phyloP scores from a whole-genome alignment of 2,329 filamentous ascomycete species.

The Talaromyces sp. region DNA sequence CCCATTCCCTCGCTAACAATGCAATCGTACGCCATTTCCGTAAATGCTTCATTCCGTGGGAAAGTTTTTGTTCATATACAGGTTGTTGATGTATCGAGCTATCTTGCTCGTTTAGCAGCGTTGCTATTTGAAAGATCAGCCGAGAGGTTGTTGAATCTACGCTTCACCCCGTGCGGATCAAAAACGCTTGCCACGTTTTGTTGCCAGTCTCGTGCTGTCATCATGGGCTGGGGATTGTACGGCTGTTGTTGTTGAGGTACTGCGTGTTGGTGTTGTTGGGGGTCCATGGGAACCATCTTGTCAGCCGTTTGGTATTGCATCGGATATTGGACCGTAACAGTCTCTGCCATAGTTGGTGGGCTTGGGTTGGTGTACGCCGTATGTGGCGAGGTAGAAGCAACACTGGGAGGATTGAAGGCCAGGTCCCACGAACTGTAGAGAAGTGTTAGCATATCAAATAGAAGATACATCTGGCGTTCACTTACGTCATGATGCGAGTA shows the following conservation, averaged over 20 bases:
- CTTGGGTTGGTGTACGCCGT: constrained; percentile 31
- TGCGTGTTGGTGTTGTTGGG: constrained; percentile 18
- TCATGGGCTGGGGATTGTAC: constrained; percentile 29
- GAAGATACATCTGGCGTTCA: constrained; percentile 17
- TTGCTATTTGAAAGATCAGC: constrained; percentile 26
- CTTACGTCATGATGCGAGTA: constrained; percentile 83
- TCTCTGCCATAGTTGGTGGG: constrained; percentile 22
- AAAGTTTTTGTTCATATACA: not conserved
- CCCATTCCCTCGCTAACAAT: not conserved
- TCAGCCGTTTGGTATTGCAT: constrained; percentile 26
- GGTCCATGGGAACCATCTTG: constrained; percentile 24
- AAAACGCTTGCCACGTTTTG: constrained; percentile 45
- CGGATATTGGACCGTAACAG: constrained; percentile 27
- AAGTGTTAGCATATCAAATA: constrained; percentile 21
- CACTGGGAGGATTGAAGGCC: constrained; percentile 61
- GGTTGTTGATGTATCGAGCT: not conserved
- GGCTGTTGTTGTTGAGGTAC: constrained; percentile 24
- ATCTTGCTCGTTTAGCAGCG: constrained; percentile 29
- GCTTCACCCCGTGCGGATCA: constrained; percentile 41
- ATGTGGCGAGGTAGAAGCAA: constrained; percentile 37
- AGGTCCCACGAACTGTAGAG: constrained; percentile 79
- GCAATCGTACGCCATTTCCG: not conserved
- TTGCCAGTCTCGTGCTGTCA: constrained; percentile 44
- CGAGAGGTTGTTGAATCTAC: constrained; percentile 37
- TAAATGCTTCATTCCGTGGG: not conserved